Evolutionary conservation across 345 rosid species (phyloP).

Genomic region (Acer campestre): DNA sequence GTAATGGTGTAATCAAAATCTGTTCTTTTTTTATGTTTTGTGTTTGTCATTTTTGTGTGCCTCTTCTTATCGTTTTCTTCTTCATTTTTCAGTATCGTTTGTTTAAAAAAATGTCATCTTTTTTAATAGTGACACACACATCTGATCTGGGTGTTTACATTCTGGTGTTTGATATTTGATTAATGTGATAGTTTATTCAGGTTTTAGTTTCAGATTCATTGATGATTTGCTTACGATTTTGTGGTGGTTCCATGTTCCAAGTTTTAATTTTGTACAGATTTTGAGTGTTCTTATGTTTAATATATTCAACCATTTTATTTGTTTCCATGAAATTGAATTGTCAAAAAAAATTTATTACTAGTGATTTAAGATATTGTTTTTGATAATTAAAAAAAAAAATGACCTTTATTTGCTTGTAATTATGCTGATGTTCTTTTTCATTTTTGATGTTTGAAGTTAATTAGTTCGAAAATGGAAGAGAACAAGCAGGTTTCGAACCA

Average conservation of each 20-base stretch:
- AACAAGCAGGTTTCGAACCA: conserved; percentile 22
- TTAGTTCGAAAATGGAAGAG: conserved; percentile 37
- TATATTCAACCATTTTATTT: background rate
- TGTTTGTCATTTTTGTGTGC: background rate
- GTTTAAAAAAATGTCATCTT: too few relatives aligned
- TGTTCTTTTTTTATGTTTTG: background rate
- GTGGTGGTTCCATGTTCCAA: background rate
- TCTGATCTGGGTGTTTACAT: background rate
- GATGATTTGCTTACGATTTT: background rate
- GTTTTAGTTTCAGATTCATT: background rate
- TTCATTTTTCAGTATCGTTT: too few relatives aligned
- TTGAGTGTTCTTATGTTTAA: too few relatives aligned
- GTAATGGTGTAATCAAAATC: background rate
- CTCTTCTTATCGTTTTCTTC: too few relatives aligned
- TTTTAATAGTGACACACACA: too few relatives aligned
- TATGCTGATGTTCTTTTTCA: background rate
- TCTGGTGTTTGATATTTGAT: background rate
- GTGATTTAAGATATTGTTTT: background rate
- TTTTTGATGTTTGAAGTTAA: background rate
- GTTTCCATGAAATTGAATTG: background rate
- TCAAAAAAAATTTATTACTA: background rate
- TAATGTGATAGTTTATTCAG: background rate
- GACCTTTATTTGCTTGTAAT: too few relatives aligned
- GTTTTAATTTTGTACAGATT: background rate
- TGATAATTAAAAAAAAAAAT: background rate